A percentile compares a stretch with the other conserved stretches of the same genome.
Evolutionary conservation across 352 stramenopile genomes (phyloP).

Genomic region (Globisporangium spiculum): DNA sequence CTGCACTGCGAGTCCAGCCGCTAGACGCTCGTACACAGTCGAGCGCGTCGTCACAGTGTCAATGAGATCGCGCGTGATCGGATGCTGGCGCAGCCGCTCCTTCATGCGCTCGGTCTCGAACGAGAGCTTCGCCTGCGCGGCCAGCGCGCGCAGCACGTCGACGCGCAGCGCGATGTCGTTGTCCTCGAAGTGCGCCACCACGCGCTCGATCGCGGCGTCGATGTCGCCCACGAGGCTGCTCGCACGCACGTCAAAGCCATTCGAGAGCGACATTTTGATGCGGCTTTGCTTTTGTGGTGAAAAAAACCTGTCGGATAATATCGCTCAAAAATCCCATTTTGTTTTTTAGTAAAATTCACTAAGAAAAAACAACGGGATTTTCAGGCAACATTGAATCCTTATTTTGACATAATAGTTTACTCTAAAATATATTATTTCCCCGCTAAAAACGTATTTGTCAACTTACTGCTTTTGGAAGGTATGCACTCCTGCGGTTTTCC

Average conservation of each 20-base stretch:
- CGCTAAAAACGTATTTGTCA: too few species aligned
- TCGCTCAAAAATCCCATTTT: too few species aligned
- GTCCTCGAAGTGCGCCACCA: conserved; percentile 70
- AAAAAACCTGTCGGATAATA: too few species aligned
- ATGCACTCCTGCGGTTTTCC: too few species aligned
- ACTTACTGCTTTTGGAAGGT: too few species aligned
- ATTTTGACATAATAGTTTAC: background rate
- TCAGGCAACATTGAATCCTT: too few species aligned
- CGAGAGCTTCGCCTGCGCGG: conserved; percentile 51
- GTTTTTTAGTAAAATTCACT: too few species aligned
- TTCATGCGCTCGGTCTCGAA: conserved; percentile 70
- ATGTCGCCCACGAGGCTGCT: conserved; percentile 60
- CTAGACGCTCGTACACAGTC: conserved; percentile 45
- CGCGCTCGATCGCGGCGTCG: conserved; percentile 66
- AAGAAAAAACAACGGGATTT: too few species aligned
- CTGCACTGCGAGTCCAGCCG: conserved; percentile 40
- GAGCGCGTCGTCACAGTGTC: conserved; percentile 44
- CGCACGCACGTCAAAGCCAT: conserved; percentile 47
- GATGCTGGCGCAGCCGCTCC: conserved; percentile 56
- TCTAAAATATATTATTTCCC: too few species aligned
- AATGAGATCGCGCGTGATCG: conserved; percentile 59
- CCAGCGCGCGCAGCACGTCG: conserved; percentile 62
- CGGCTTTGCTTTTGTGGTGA: background rate
- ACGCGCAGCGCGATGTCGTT: conserved; percentile 62
- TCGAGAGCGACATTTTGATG: conserved; percentile 15